Base-by-base conservation (phyloP, 768 basidiomycete genomes). In the Cantharellus cinnabarinus region DNA sequence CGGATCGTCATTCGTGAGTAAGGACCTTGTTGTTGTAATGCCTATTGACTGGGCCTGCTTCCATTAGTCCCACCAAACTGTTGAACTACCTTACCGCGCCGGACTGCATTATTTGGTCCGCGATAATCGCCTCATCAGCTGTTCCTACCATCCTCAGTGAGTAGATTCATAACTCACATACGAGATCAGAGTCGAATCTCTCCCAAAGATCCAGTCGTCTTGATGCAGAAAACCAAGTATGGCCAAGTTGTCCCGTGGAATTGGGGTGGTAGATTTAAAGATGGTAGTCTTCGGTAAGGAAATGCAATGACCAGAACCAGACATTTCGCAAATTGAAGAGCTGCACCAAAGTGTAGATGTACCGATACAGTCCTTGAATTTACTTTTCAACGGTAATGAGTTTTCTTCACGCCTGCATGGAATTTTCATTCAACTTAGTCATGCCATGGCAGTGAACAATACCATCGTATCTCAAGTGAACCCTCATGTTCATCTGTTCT, bases 11-110 rank as follows among this genome's bases (percentile, higher is more conserved):
- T 71, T 89, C 89, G 87, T 75, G 63, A 64, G 79, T 75, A 2
- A 20, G 41, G 14, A 7, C 42, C 34, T 10, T 37, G 15, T 42
- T 57, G 40, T 57, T 40, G 39, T 5, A 42, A 41, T 20, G 35
- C 7, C 52, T 34, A 50, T 34, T 61, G 3, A 48, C 3, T 3
- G 40, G 14, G 58, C 56, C 57, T 67, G 63, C 20, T 62, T 63
- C 65, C 29, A 62, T 61, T 62, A 90, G 88, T 7, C 95, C 95
- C 2, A 97, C 95, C 2, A 97, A 97, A 70, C 72, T 99, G 2
- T 74, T 99, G 5, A 99, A 98, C 68, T 90, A 95, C 66, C 78
- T 97, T 62, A 93, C 90, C 20, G 86, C 91, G n/a, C 95, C 95
- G 0, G 87, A 98, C 62, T 75, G 74, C 64, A 67, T 77, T 56